Conservation (phyloP, 306 rosid genomes). For the Cicer yamashitae region DNA sequence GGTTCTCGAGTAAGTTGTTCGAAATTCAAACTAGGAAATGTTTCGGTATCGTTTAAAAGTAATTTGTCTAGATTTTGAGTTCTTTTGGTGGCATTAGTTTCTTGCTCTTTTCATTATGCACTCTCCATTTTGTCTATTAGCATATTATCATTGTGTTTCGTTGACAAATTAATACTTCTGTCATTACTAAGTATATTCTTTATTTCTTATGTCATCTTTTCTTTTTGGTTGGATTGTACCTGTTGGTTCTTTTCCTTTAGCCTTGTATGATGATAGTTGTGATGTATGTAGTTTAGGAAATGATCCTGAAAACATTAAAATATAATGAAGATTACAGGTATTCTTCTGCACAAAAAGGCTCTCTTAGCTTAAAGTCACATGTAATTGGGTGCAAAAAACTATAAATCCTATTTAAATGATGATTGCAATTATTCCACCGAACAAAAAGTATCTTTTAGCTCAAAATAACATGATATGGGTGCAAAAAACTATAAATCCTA, state of each 20-base stretch:
- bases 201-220: slow-evolving; percentile 1
- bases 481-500: background rate
- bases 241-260: slow-evolving; percentile 5
- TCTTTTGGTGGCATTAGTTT: slow-evolving; percentile 28
- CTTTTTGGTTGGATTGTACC: slow-evolving; percentile 16
- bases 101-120: slow-evolving; percentile 24
- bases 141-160: slow-evolving; percentile 3
- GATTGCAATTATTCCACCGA: background rate
- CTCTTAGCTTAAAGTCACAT: background rate
- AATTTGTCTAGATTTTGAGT: slow-evolving; percentile 35
- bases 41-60: slow-evolving; percentile 19
- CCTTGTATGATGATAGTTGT: slow-evolving; percentile 18
- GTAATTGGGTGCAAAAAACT: background rate
- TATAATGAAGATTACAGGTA: background rate
- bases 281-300: slow-evolving; percentile 2
- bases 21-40: slow-evolving; percentile 23
- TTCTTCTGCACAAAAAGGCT: background rate
- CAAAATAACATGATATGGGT: slow-evolving; percentile 4
- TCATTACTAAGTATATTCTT: background rate
- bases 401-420: background rate
- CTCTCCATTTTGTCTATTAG: slow-evolving; percentile 16
- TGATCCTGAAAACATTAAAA: background rate
- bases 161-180: background rate
- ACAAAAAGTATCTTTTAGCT: slow-evolving; percentile 8
- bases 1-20: slow-evolving; percentile 84